phyloP scores from a whole-genome alignment of 345 rosid species.

The Syzygium jambos region DNA sequence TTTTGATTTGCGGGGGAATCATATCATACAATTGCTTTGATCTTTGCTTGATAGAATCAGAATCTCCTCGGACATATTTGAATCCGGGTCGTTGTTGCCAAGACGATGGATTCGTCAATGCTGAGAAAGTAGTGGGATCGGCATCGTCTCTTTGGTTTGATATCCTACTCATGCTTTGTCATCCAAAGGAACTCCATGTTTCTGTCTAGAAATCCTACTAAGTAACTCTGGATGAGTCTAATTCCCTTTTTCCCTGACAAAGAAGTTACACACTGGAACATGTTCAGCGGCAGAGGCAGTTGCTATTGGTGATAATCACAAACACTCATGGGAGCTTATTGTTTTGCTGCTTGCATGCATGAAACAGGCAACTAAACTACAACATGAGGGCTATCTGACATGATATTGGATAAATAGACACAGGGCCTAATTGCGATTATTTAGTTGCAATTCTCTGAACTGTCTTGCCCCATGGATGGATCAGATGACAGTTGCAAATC shows the following conservation, averaged over 20 bases:
- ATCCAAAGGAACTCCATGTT: not conserved
- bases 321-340: not conserved
- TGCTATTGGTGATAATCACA: not conserved
- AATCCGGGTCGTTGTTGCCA: not conserved
- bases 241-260: not conserved
- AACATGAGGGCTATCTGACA: not conserved
- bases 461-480: not conserved
- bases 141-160: not conserved
- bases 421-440: not conserved
- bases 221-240: not conserved
- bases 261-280: not conserved
- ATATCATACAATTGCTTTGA: not conserved
- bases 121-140: not conserved
- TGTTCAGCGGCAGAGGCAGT: not conserved
- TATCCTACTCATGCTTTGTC: not conserved
- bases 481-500: not conserved
- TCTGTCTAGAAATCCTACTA: not conserved
- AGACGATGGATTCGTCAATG: not conserved
- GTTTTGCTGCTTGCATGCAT: not conserved
- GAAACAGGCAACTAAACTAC: not conserved
- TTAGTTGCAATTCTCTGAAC: not conserved
- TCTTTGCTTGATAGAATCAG: not conserved
- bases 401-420: not conserved
- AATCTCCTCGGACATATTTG: not conserved
- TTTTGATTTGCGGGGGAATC: not conserved